Conservation (phyloP, 208 protist species). For the Trypanosoma grayi region DNA sequence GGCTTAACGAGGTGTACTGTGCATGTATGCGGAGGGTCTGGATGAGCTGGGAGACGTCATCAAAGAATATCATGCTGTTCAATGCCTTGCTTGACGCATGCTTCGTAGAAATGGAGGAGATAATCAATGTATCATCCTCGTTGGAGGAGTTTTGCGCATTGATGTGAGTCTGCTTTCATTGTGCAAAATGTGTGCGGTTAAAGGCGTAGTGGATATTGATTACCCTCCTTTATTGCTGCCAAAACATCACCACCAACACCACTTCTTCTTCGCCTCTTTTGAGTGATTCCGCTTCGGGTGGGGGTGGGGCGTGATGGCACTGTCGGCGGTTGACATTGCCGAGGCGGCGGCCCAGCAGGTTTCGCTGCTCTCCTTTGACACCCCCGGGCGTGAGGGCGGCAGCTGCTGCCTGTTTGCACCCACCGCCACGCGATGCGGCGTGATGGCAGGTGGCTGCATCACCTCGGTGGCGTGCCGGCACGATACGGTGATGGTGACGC, state of each 20-base stretch:
- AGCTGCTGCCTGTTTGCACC: constrained; percentile 6
- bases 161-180: constrained; percentile 1
- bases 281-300: no score
- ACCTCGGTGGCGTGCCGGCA: not conserved
- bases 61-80: constrained; percentile 62
- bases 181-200: no score
- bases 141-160: constrained; percentile 36
- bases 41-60: constrained; percentile 41
- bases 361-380: constrained; percentile 8
- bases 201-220: no score
- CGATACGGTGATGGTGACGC: constrained; percentile 3
- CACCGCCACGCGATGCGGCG: not conserved
- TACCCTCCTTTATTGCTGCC: no score
- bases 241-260: no score
- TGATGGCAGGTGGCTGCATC: constrained; percentile 10
- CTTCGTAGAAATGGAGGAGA: constrained; percentile 40
- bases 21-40: constrained; percentile 50
- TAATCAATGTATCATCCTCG: constrained; percentile 31
- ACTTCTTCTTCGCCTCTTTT: no score
- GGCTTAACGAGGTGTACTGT: constrained; percentile 64
- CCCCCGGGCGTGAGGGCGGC: not conserved
- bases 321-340: not conserved
- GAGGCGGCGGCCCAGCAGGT: not conserved
- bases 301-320: not conserved
- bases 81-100: constrained; percentile 38